Percentiles rank a stretch among this genome's conserved stretches.
Evolutionary conservation across 495 filamentous ascomycete genomes (phyloP).

Genomic region (Penicillium roqueforti): DNA sequence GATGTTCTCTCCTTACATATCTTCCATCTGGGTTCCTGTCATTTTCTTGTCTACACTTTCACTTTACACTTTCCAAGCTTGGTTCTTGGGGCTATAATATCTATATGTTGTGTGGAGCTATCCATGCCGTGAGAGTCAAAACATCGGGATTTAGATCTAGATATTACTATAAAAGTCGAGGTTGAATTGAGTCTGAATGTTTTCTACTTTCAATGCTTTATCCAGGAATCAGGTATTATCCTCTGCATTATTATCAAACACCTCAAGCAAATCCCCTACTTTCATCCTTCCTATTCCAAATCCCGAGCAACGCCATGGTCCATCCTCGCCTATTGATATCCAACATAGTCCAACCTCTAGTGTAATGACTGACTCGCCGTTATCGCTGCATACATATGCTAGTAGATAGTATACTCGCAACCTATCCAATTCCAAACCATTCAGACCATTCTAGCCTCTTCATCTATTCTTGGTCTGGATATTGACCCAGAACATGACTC

Average conservation of each 20-base stretch:
- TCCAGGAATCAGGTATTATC: no score
- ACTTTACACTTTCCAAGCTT: neutral
- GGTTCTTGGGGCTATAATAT: neutral
- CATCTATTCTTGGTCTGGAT: no score
- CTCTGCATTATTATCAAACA: neutral
- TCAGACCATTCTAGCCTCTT: no score
- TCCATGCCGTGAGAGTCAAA: neutral
- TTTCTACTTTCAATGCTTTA: no score
- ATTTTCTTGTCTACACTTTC: neutral
- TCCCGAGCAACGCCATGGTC: neutral
- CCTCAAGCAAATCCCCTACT: neutral
- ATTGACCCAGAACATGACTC: no score
- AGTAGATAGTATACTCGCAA: no score
- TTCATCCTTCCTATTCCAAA: neutral
- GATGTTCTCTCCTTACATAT: neutral
- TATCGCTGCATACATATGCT: no score
- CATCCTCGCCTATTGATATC: no score
- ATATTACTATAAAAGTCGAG: neutral
- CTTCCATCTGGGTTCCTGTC: constrained; percentile 1
- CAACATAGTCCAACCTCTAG: no score
- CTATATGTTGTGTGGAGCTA: constrained; percentile 1
- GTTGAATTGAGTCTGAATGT: neutral
- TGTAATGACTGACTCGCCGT: no score
- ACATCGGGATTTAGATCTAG: neutral
- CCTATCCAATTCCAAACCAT: no score